phyloP scores from a whole-genome alignment of 106 monocot species.

The Platanthera guangdongensis region DNA sequence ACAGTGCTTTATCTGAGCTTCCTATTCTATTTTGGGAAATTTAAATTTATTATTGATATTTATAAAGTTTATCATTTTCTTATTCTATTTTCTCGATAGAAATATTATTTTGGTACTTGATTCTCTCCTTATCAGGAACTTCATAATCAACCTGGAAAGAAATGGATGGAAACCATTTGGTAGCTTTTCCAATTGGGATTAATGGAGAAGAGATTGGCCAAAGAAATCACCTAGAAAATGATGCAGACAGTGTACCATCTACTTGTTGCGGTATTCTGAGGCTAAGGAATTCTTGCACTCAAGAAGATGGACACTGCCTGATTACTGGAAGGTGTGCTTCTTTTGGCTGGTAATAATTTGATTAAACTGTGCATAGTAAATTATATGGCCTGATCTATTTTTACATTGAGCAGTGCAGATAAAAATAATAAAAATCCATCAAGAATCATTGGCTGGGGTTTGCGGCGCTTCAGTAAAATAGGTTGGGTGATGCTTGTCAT shows the following conservation, averaged over 20 bases:
- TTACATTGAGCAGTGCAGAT: constrained; percentile 12
- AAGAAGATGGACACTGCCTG: constrained; percentile 20
- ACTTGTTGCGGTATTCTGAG: constrained; percentile 19
- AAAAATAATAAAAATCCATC: constrained; percentile 31
- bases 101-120: not conserved
- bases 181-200: not conserved
- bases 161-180: constrained; percentile 6
- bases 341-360: not conserved
- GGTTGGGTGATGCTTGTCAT: constrained; percentile 27
- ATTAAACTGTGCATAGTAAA: not conserved
- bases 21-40: no score
- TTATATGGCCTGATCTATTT: not conserved
- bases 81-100: not conserved
- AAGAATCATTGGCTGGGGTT: constrained; percentile 68
- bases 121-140: not conserved
- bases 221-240: constrained; percentile 5
- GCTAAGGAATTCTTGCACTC: constrained; percentile 19
- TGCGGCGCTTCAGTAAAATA: constrained; percentile 75
- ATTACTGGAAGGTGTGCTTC: constrained; percentile 15
- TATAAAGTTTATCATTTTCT: no score
- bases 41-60: no score
- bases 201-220: constrained; percentile 6
- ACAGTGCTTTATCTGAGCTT: no score
- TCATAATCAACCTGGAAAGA: not conserved
- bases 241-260: constrained; percentile 13